Evolutionary conservation across 2,329 filamentous ascomycete genomes (phyloP), one percentile per base, ranked within the genome.

Genomic region (Epichloe uncinata): DNA sequence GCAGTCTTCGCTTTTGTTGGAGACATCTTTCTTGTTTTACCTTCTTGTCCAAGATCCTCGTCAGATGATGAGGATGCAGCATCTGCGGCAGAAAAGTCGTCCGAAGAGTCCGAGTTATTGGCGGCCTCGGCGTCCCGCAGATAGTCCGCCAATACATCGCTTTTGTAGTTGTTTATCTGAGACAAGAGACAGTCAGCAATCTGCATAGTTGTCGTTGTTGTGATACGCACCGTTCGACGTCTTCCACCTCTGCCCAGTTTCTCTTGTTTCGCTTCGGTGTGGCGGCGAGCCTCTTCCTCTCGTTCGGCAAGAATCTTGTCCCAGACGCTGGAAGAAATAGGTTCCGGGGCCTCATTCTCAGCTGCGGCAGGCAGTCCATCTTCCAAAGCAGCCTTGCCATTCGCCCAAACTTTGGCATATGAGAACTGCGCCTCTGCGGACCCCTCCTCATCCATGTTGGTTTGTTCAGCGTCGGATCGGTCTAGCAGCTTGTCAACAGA

Each of bases 401-500:
- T 94, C 4, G 84, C 85, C 93, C 93, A 98, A 2, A 98, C 84
- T 42, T 87, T 80, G 38, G 91, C 91, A 65, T 93, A 87, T 4
- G 85, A 87, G 64, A 96, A 98, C 50, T 90, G 85, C 0, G 81
- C 84, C 61, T 94, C 86, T 1, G 82, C 80, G 0, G 78, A 77
- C 20, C 71, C 66, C 45, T 88, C 81, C 2, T 81, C 75, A 9
- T 78, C 77, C 2, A 75, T 71, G 50, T 75, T 74, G 0, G 82
- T 86, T 55, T 86, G 79, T 61, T 95, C 88, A 30, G 86, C 78
- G 55, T 87, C 79, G 42, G 84, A 87, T 44, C 93, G 81, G 62
- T 97, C 90, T n/a, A 98, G 73, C 12, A 98, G 75, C 56, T 85
- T 87, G 48, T 96, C 88, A n/a, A 98, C 81, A 0, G 87, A 85